phyloP scores from a whole-genome alignment of 495 filamentous ascomycete species.

The Penicilliopsis zonata region DNA sequence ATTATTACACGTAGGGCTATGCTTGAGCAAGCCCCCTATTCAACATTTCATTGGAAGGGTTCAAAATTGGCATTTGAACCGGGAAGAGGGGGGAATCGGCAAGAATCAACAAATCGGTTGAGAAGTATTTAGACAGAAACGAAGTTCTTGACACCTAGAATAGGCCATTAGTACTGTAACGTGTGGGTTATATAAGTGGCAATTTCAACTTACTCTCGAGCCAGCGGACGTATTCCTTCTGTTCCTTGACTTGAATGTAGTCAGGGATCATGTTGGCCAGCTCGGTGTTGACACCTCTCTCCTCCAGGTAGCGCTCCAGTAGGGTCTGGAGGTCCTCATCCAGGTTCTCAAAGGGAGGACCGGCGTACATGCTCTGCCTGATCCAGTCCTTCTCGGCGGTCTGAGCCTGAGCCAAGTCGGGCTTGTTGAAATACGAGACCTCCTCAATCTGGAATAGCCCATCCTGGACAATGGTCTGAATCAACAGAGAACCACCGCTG shows the following conservation, averaged over 20 bases:
- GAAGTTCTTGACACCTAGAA: slow-evolving; percentile 58
- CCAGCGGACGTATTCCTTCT: slow-evolving; percentile 93
- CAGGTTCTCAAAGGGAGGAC: slow-evolving; percentile 84
- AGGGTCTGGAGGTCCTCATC: slow-evolving; percentile 91
- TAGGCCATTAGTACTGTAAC: too few relatives aligned
- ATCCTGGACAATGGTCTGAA: slow-evolving; percentile 81
- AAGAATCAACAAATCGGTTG: not conserved
- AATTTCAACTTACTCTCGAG: slow-evolving; percentile 66
- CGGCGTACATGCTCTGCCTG: slow-evolving; percentile 69
- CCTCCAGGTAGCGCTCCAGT: slow-evolving; percentile 88
- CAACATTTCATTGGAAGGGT: too few relatives aligned
- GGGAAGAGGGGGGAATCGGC: slow-evolving; percentile 1
- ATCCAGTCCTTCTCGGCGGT: slow-evolving; percentile 57
- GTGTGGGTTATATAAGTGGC: too few relatives aligned
- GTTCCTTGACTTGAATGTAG: slow-evolving; percentile 98
- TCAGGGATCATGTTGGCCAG: slow-evolving; percentile 87
- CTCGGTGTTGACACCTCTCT: slow-evolving; percentile 78
- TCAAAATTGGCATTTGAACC: too few relatives aligned
- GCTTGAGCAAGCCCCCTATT: not conserved
- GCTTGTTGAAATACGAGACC: slow-evolving; percentile 71
- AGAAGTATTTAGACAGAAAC: slow-evolving; percentile 45
- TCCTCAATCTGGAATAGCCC: slow-evolving; percentile 84
- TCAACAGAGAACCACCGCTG: slow-evolving; percentile 64
- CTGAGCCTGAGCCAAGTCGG: slow-evolving; percentile 53
- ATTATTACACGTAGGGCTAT: slow-evolving; percentile 1